Conservation (phyloP, 352 stramenopile species). For the Pythium guiyangense region DNA sequence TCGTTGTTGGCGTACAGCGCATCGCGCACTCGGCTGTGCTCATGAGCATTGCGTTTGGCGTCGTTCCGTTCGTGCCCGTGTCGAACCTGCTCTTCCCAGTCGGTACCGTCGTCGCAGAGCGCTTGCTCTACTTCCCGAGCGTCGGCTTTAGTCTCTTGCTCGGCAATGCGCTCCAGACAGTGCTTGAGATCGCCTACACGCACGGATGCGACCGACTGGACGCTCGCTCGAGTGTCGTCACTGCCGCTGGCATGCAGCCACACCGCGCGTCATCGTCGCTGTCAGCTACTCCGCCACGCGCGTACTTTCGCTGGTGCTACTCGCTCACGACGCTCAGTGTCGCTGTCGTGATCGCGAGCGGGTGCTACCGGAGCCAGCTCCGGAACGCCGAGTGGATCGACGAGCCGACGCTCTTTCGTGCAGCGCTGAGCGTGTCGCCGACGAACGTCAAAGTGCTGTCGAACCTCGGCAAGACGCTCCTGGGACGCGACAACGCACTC, state of each 20-base stretch:
- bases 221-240: not conserved
- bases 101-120: constrained; percentile 88
- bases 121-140: constrained; percentile 88
- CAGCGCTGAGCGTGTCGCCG: constrained; percentile 44
- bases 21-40: constrained; percentile 30
- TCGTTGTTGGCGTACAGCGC: constrained; percentile 20
- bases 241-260: not conserved
- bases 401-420: constrained; percentile 55
- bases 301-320: constrained; percentile 7
- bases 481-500: constrained; percentile 32
- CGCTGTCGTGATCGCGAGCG: constrained; percentile 22
- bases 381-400: constrained; percentile 65
- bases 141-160: constrained; percentile 78
- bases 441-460: constrained; percentile 77
- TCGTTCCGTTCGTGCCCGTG: constrained; percentile 87
- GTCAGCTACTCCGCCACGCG: not conserved
- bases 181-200: constrained; percentile 20
- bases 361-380: constrained; percentile 33
- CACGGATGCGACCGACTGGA: constrained; percentile 1
- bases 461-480: constrained; percentile 62
- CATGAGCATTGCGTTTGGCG: constrained; percentile 60
- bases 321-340: constrained; percentile 13
- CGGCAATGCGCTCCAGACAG: constrained; percentile 28
- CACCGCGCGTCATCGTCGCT: not conserved
- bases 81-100: constrained; percentile 91